Evolutionary conservation across 2,329 filamentous ascomycete genomes (phyloP).

Genomic region (Epichloe brachyelytri): DNA sequence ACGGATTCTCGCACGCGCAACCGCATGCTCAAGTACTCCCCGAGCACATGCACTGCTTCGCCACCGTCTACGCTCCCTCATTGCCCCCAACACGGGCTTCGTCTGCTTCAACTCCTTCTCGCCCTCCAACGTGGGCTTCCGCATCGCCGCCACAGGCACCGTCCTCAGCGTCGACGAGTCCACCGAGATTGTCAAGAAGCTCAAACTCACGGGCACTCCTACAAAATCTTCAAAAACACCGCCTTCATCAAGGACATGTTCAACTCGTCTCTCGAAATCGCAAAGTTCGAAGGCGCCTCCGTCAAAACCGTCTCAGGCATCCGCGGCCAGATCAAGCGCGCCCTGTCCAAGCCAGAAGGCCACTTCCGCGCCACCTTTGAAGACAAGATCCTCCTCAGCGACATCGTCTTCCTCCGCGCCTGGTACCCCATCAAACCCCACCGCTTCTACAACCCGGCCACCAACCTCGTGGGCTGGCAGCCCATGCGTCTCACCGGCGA

Average conservation of each 20-base stretch:
- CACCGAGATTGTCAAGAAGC: conserved; percentile 97
- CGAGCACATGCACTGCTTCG: conserved; percentile 98
- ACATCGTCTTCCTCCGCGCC: conserved; percentile 89
- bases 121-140: conserved; percentile 74
- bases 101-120: conserved; percentile 86
- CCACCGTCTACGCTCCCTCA: conserved; percentile 90
- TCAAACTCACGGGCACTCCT: conserved; percentile 85
- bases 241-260: conserved; percentile 99
- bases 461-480: conserved; percentile 85
- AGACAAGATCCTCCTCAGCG: conserved; percentile 93
- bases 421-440: conserved; percentile 96
- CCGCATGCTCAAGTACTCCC: conserved; percentile 99
- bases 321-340: conserved; percentile 92
- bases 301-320: conserved; percentile 95
- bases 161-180: conserved; percentile 90
- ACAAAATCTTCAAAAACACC: conserved; percentile 99
- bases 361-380: conserved; percentile 96
- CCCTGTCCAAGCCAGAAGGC: conserved; percentile 83
- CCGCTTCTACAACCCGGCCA: conserved; percentile 93
- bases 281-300: conserved; percentile 92
- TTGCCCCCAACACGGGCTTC: conserved; percentile 92
- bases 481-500: conserved; percentile 91
- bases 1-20: conserved; percentile 88
- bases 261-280: conserved; percentile 79
- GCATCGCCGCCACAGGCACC: conserved; percentile 86